Evolutionary conservation across 73 alveolate species (phyloP).

Genomic region (Tetrahymena malaccensis): DNA sequence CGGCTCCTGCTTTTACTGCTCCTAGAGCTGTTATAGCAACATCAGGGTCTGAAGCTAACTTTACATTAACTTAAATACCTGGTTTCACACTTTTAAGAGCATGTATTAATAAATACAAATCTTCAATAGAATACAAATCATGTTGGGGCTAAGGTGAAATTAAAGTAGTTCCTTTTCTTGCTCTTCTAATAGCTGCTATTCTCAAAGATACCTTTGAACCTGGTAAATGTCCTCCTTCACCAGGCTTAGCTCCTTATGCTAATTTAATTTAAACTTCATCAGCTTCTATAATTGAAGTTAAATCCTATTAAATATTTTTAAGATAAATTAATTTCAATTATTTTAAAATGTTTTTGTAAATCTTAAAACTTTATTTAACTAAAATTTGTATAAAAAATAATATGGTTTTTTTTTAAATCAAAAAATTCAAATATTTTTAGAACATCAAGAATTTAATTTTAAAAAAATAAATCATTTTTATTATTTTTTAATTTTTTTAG

Average conservation of each 20-base stretch:
- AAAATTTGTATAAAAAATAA: too few species aligned
- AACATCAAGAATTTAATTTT: too few species aligned
- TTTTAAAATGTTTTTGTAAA: too few species aligned
- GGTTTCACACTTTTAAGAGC: not conserved
- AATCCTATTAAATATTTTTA: not conserved
- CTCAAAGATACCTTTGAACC: not conserved
- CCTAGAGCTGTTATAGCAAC: not conserved
- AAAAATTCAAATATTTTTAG: too few species aligned
- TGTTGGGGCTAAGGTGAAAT: not conserved
- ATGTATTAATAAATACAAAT: not conserved
- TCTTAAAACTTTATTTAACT: too few species aligned
- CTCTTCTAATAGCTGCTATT: not conserved
- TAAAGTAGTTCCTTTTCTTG: not conserved
- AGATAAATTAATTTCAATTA: not conserved
- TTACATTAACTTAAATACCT: not conserved
- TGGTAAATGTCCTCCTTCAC: not conserved
- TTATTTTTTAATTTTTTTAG: too few species aligned
- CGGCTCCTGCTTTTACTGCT: not conserved
- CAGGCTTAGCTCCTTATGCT: not conserved
- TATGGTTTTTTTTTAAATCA: too few species aligned
- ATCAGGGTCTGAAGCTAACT: not conserved
- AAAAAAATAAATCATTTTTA: too few species aligned
- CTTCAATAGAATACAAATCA: not conserved
- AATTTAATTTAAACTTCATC: not conserved
- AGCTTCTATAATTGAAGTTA: not conserved